These are phyloP conservation scores for Penicillium coprophilum DNA, from an alignment of 495 filamentous ascomycete genomes.

Conservation along the genomic window DNA sequence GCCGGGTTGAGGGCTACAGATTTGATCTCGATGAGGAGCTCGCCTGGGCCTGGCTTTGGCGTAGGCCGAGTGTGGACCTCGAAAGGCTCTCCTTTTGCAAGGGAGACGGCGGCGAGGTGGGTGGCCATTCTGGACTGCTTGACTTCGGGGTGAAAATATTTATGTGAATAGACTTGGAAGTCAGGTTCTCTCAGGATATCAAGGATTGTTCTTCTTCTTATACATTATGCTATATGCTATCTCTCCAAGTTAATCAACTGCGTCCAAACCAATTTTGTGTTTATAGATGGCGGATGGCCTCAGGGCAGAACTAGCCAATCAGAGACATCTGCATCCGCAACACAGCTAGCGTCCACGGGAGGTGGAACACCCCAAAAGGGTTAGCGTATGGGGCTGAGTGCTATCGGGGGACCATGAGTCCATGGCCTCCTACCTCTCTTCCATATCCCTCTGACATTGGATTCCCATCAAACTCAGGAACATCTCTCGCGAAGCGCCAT, in stretches of 20 bases:
- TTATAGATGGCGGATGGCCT: background rate
- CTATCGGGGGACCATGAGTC: background rate
- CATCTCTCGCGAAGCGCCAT: background rate
- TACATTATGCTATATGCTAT: conserved; percentile 9
- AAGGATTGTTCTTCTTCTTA: conserved; percentile 19
- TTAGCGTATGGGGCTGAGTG: background rate
- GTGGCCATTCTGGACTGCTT: conserved; percentile 30
- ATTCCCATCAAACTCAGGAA: background rate
- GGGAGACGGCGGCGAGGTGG: conserved; percentile 44
- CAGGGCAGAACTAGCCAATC: background rate
- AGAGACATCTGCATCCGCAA: background rate
- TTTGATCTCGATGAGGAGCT: conserved; percentile 51
- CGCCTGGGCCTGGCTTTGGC: conserved; percentile 44
- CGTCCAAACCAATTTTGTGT: background rate
- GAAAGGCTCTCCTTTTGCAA: conserved; percentile 35
- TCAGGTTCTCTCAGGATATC: background rate
- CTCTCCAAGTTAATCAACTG: conserved; percentile 38
- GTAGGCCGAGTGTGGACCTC: conserved; percentile 36
- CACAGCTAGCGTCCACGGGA: background rate
- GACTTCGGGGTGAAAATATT: background rate
- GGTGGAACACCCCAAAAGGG: background rate
- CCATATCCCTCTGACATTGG: background rate
- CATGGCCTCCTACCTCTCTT: no score
- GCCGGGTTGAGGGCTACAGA: conserved; percentile 52
- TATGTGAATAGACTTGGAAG: background rate